Conservation (phyloP, 768 basidiomycete species). For the Exsudoporus frostii region DNA sequence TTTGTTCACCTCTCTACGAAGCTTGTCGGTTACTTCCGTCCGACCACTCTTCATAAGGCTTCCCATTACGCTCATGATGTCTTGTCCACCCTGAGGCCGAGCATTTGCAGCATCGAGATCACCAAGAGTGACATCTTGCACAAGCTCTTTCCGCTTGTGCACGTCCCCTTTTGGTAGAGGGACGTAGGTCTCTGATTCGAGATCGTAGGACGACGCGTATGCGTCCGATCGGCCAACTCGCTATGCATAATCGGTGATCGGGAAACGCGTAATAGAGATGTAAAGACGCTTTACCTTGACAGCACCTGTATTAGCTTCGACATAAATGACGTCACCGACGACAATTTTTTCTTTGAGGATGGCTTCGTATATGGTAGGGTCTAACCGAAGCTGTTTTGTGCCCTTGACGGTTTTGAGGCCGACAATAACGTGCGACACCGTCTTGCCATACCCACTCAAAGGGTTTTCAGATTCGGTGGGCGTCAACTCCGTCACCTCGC, state of each 20-base stretch:
- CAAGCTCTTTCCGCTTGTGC: conserved; percentile 92
- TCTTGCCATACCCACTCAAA: conserved; percentile 95
- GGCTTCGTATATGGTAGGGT: conserved; percentile 94
- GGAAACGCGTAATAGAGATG: not conserved
- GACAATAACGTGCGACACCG: conserved; percentile 95
- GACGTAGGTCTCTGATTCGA: conserved; percentile 98
- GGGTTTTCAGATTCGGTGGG: conserved; percentile 98
- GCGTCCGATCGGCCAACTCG: conserved; percentile 96
- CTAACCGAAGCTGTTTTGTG: conserved; percentile 91
- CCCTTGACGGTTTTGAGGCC: conserved; percentile 92
- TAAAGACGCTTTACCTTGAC: conserved; percentile 64
- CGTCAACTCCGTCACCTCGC: conserved; percentile 95
- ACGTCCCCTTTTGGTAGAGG: conserved; percentile 96
- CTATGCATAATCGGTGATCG: conserved; percentile 37
- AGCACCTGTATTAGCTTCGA: conserved; percentile 90
- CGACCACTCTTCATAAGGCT: conserved; percentile 86
- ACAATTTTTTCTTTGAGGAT: conserved; percentile 97
- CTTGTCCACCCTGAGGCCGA: conserved; percentile 92
- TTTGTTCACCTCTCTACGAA: conserved; percentile 93
- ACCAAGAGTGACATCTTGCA: conserved; percentile 92
- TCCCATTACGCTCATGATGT: conserved; percentile 98
- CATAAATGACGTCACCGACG: conserved; percentile 95
- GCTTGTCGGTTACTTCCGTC: conserved; percentile 96
- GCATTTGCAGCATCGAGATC: conserved; percentile 97
- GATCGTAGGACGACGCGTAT: conserved; percentile 95